Conservation (phyloP, 441 rosid genomes). For the Syzygium malaccense region DNA sequence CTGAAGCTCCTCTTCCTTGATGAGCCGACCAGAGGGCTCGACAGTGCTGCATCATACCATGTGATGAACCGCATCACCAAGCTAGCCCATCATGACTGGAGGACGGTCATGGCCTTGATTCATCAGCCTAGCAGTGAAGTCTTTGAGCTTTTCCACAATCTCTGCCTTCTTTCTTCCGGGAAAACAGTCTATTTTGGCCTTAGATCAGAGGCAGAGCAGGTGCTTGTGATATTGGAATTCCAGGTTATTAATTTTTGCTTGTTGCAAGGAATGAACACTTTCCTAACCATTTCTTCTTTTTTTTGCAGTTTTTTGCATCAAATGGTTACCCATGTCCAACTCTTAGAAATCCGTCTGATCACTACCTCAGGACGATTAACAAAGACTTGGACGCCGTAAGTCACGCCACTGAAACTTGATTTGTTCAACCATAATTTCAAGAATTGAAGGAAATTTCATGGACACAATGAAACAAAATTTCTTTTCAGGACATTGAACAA, state of each 20-base stretch:
- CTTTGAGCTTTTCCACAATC: slow-evolving; percentile 35
- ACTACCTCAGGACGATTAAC: slow-evolving; percentile 41
- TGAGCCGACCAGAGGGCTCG: slow-evolving; percentile 54
- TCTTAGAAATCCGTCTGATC: slow-evolving; percentile 43
- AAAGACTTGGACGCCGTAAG: slow-evolving; percentile 37
- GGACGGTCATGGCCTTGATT: slow-evolving; percentile 36
- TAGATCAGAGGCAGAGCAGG: slow-evolving; percentile 26
- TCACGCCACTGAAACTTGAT: not conserved
- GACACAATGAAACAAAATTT: not conserved
- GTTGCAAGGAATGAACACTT: not conserved
- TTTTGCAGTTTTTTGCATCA: slow-evolving; percentile 30
- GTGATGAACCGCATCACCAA: slow-evolving; percentile 31
- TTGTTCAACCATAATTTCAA: not conserved
- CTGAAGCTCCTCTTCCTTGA: slow-evolving; percentile 46
- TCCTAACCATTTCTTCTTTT: not conserved
- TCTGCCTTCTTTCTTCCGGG: slow-evolving; percentile 40
- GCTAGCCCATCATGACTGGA: slow-evolving; percentile 21
- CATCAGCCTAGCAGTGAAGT: slow-evolving; percentile 58
- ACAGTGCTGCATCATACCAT: slow-evolving; percentile 49
- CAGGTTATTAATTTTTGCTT: not conserved
- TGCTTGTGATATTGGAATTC: not conserved
- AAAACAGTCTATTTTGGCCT: slow-evolving; percentile 33
- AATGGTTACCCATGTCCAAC: slow-evolving; percentile 44
- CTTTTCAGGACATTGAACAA: slow-evolving; percentile 26
- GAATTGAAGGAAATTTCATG: not conserved